Base-by-base conservation (phyloP, 306 rosid species). In the Luffa acutangula region DNA sequence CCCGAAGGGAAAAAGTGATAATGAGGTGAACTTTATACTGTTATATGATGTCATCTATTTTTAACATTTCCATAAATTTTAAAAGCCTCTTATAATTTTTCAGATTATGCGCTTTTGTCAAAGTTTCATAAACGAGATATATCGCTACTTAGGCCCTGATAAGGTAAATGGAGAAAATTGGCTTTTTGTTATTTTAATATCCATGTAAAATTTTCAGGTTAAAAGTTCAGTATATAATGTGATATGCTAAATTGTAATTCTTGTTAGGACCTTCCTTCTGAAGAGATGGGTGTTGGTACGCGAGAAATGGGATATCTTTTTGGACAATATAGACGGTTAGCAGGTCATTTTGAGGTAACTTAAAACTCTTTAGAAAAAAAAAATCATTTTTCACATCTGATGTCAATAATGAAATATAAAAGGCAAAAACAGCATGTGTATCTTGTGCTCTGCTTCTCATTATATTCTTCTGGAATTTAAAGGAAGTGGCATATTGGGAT, bases 251-350 rank as follows among this genome's bases (percentile, higher is more conserved):
- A 78, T 79, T 57, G 76, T 88, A 15, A 46, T 80, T 83, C 63
- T 85, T 63, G 74, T 78, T 81, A 95, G 98, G 98, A 95, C 87
- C 97, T 92, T 82, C 98, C 97, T 67, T 95, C 97, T 31, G 98
- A 95, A 89, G 98, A 95, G 82, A 92, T 95, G 97, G 98, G 98
- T 65, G 97, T 92, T 82, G 98, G 98, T 80, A 91, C 98, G 82
- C 95, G 98, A 67, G 98, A 95, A 87, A 95, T 95, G 98, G 98
- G 98, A 70, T 95, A 91, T 85, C 97, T 95, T 58, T 95, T 95
- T 73, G 98, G 98, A 86, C 98, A 95, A 84, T 95, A 95, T 85
- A 89, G 97, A 85, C 98, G 97, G 53, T 87, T 95, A 72, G 97
- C 92, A 74, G 97, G 98, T 82, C 95, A 89, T 84, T 91, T 89